Conservation (phyloP, 1,284 basidiomycete genomes). For the Neolentinus lepideus region DNA sequence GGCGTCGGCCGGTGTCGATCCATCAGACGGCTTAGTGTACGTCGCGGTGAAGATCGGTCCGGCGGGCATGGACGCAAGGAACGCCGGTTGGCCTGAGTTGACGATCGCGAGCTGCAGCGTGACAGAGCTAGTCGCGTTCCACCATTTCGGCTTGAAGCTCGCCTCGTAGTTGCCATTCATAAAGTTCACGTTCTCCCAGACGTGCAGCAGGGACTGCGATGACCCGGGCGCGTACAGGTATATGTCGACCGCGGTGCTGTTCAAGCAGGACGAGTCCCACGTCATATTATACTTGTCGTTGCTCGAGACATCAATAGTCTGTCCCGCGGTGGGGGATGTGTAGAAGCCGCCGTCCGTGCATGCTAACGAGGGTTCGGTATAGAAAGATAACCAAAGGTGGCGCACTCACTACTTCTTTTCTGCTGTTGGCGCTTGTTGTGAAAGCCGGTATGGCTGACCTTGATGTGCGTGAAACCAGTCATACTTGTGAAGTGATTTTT, state of each 20-base stretch:
- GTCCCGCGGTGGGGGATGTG: constrained; percentile 47
- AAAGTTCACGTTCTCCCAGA: constrained; percentile 56
- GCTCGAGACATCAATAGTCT: constrained; percentile 37
- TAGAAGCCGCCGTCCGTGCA: constrained; percentile 63
- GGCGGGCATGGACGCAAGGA: constrained; percentile 49
- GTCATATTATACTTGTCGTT: constrained; percentile 52
- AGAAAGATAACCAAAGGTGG: not conserved
- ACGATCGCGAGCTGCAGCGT: constrained; percentile 66
- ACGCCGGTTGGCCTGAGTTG: constrained; percentile 42
- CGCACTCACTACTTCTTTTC: not conserved
- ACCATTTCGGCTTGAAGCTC: constrained; percentile 66
- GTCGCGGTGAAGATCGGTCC: constrained; percentile 73
- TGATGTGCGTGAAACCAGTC: not conserved
- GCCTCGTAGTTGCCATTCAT: constrained; percentile 47
- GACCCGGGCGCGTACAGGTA: constrained; percentile 60
- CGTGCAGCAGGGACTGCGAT: constrained; percentile 44
- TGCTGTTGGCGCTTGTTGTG: not conserved
- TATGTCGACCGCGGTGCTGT: constrained; percentile 53
- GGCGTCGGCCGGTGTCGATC: constrained; percentile 33
- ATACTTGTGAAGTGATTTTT: not conserved
- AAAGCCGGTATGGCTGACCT: not conserved
- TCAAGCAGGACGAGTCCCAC: constrained; percentile 65
- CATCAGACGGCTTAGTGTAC: constrained; percentile 40
- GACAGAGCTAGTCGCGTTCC: constrained; percentile 55
- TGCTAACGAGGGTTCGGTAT: constrained; percentile 18